Base-by-base conservation (phyloP, 192 early-diverging fungal species). In the Phlyctochytrium bullatum region DNA sequence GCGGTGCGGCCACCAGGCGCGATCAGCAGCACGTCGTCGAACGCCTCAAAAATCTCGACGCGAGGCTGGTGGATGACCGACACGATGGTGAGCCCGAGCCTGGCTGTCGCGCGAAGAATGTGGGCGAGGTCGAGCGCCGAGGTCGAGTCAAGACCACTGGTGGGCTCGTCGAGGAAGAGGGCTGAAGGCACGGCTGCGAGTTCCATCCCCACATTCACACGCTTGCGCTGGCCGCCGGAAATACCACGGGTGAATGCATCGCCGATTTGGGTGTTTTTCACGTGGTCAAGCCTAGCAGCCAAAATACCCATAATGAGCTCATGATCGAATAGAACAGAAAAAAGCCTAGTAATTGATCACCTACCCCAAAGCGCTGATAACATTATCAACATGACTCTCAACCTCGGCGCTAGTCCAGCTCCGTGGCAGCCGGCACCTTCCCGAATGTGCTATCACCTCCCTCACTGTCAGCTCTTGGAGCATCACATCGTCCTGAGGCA, bases 141-240 rank as follows among this genome's bases (percentile, higher is more conserved):
- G n/a, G n/a, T n/a, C n/a, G n/a, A n/a, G n/a, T n/a, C n/a, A n/a
- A n/a, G n/a, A n/a, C n/a, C n/a, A n/a, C 0, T 91, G 1, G 91
- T 93, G 54, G 92, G 92, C 57, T 80, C 93, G 77, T 95, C 93
- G 63, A 93, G 79, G 79, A 95, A 92, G 32, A 95, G 79, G 54
- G 92, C 78, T 71, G 88, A 86, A 28, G 93, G 93, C 60, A 83
- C 84, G 23, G 91, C 88, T 10, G 91, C 91, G 53, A 95, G 79
- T 73, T 95, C 93, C 34, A 92, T 79, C 59, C 87, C 91, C 65
- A 95, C 92, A 3, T 88, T 93, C 60, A 95, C 78, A 36, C 78
- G 89, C 77, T 93, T 93, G 66, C 93, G 88, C 73, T 95, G 90
- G 59, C 90, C 91, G 2, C 91, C 83, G 52, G 88, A 90, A 60